Evolutionary conservation across 2,329 filamentous ascomycete species (phyloP).

Genomic region (Alternaria hordeiaustralica): DNA sequence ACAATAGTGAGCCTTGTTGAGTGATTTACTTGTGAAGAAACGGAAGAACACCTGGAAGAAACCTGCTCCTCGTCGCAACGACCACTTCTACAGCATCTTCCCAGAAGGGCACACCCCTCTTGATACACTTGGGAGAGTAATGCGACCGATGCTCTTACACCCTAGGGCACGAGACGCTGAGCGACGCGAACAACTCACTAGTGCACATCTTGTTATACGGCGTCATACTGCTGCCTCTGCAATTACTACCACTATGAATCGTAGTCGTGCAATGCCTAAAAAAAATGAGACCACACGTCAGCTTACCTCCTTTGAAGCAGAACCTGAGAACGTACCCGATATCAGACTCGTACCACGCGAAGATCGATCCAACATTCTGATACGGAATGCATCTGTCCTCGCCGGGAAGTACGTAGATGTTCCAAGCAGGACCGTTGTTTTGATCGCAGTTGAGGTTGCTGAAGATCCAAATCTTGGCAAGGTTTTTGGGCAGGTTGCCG

Average conservation of each 20-base stretch:
- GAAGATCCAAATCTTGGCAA: constrained; percentile 5
- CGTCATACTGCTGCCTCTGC: neutral
- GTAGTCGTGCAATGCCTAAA: neutral
- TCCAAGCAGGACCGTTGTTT: neutral
- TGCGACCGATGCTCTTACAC: neutral
- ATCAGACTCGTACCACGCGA: constrained; percentile 6
- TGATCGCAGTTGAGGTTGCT: neutral
- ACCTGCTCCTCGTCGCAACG: neutral
- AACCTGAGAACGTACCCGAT: neutral
- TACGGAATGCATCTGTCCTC: neutral
- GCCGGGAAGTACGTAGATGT: neutral
- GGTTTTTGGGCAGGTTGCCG: neutral
- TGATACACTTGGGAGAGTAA: neutral
- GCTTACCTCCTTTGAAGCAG: neutral
- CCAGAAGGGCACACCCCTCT: neutral
- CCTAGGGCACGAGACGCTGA: neutral
- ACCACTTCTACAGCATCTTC: neutral
- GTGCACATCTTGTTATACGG: neutral
- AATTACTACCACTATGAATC: constrained; percentile 1
- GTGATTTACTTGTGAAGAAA: neutral
- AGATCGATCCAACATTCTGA: neutral
- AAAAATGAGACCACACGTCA: neutral
- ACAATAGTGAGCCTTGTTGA: neutral
- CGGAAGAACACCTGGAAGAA: neutral
- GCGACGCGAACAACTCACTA: neutral